phyloP scores from a whole-genome alignment of 2,329 filamentous ascomycete genomes.

The Myrmaecium sp. region DNA sequence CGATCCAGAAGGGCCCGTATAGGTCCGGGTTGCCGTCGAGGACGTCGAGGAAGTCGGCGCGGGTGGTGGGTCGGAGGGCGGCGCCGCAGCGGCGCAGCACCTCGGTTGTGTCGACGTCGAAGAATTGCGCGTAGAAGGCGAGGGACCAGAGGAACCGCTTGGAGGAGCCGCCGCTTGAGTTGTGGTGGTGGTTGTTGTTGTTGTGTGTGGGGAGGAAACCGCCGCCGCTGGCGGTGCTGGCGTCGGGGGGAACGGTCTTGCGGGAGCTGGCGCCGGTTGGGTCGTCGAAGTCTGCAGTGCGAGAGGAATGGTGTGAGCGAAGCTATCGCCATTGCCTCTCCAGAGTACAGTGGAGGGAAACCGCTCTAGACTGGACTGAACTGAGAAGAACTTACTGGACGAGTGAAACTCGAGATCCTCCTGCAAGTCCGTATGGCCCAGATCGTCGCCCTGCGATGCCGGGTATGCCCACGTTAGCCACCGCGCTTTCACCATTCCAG shows the following conservation, averaged over 20 bases:
- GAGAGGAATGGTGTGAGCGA: no score
- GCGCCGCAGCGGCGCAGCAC: slow-evolving; percentile 76
- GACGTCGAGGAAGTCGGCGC: slow-evolving; percentile 90
- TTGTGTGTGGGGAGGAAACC: slow-evolving; percentile 20
- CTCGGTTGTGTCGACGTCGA: slow-evolving; percentile 89
- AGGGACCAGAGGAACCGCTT: slow-evolving; percentile 90
- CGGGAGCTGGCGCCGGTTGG: slow-evolving; percentile 31
- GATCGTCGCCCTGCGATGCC: slow-evolving; percentile 69
- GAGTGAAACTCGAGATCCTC: slow-evolving; percentile 98
- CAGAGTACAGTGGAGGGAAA: no score
- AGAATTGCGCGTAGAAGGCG: slow-evolving; percentile 92
- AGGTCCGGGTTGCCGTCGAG: slow-evolving; percentile 92
- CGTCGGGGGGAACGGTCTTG: slow-evolving; percentile 27
- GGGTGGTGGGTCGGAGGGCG: slow-evolving; percentile 77
- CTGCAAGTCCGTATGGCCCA: slow-evolving; percentile 94
- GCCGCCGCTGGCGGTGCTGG: slow-evolving; percentile 10
- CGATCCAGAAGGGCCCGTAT: slow-evolving; percentile 97
- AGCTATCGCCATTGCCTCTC: no score
- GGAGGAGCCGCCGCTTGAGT: slow-evolving; percentile 11
- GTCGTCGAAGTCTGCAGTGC: slow-evolving; percentile 47
- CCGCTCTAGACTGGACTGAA: no score
- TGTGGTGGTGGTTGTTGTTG: slow-evolving; percentile 11
- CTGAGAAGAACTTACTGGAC: slow-evolving; percentile 55
- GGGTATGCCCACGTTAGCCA: slow-evolving; percentile 8
- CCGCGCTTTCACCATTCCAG: no score